Percentiles rank a stretch among this genome's conserved stretches.
These are phyloP conservation scores for Stevia rebaudiana DNA, from an alignment of 140 eudicot genomes.

Conservation along the genomic window DNA sequence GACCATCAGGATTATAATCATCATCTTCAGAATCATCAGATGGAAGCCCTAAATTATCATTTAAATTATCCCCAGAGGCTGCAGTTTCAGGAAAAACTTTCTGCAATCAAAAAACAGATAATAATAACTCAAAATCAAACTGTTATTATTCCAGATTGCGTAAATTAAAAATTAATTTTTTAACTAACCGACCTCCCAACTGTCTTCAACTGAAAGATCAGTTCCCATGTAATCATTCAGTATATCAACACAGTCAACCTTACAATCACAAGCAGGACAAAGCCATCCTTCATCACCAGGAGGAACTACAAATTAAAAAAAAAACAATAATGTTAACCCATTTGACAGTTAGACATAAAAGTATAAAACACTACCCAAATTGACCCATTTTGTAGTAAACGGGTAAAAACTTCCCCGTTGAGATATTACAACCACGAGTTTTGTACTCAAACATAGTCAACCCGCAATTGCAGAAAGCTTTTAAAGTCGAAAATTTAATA, in stretches of 20 bases:
- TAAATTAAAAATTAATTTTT: not conserved
- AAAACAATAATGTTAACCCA: not conserved
- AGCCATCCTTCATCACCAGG: conserved; percentile 93
- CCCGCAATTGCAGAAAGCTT: not conserved
- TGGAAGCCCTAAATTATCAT: conserved; percentile 50
- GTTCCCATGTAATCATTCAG: conserved; percentile 65
- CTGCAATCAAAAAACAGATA: conserved; percentile 37
- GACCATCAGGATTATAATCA: conserved; percentile 73
- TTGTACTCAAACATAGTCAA: conserved; percentile 5
- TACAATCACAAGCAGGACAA: conserved; percentile 97
- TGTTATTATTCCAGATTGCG: not conserved
- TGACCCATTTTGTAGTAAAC: not conserved
- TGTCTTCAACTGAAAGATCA: conserved; percentile 47
- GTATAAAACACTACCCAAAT: not conserved
- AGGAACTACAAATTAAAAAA: conserved; percentile 53
- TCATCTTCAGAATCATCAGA: conserved; percentile 96
- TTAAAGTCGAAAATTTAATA: not conserved
- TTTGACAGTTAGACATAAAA: not conserved
- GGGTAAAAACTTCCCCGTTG: not conserved
- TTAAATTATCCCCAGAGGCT: conserved; percentile 46
- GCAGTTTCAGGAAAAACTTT: conserved; percentile 77
- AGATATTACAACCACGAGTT: not conserved
- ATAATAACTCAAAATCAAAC: conserved; percentile 2
- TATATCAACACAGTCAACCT: conserved; percentile 68
- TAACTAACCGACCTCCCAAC: conserved; percentile 66